phyloP scores from a whole-genome alignment of 176 grass and related monocot species.

The Oryza australiensis region DNA sequence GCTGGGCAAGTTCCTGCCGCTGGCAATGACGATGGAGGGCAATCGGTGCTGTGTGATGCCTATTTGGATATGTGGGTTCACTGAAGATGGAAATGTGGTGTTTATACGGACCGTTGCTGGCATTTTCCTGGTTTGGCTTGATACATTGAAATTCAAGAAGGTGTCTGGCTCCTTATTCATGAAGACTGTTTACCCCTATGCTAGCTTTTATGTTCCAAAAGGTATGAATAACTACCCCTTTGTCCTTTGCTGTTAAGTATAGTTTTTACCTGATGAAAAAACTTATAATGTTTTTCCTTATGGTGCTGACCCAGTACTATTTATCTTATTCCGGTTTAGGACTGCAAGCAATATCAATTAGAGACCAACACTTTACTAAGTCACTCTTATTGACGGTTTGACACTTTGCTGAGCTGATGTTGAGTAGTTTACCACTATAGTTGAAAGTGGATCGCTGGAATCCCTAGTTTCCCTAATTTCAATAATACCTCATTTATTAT shows the following conservation, averaged over 20 bases:
- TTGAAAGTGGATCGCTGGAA: too few relatives aligned
- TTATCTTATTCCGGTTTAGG: background rate
- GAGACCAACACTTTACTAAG: background rate
- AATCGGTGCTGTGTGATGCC: background rate
- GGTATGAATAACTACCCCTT: background rate
- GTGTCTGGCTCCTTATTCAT: background rate
- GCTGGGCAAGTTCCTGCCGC: background rate
- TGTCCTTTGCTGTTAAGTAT: background rate
- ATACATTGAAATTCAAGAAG: background rate
- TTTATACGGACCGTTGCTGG: conserved; percentile 8
- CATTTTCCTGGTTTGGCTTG: background rate
- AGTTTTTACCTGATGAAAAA: background rate
- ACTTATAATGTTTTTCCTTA: background rate
- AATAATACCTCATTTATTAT: too few relatives aligned
- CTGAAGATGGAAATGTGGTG: background rate
- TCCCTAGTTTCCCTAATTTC: too few relatives aligned
- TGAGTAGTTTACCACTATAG: background rate
- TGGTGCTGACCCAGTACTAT: background rate
- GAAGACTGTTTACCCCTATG: conserved; percentile 19
- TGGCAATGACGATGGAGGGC: background rate
- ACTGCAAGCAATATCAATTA: background rate
- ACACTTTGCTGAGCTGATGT: background rate
- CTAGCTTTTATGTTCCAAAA: conserved; percentile 14
- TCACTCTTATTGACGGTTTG: background rate
- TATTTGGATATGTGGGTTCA: conserved; percentile 20